Evolutionary conservation across 108 stramenopile species (phyloP).

Genomic region (Cyclotella baltica): DNA sequence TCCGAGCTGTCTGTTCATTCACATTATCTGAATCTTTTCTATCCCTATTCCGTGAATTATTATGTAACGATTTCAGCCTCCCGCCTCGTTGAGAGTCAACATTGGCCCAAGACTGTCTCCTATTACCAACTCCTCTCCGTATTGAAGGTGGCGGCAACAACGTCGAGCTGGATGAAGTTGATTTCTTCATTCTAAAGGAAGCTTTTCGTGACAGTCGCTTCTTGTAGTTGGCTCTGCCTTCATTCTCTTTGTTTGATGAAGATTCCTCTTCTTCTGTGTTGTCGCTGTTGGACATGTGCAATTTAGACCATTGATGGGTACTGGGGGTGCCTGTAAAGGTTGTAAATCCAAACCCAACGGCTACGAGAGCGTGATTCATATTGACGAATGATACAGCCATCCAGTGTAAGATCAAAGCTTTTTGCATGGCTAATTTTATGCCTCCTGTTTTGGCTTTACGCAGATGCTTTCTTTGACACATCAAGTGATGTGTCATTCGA

Average conservation of each 20-base stretch:
- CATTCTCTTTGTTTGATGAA: neutral
- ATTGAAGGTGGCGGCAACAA: constrained; percentile 39
- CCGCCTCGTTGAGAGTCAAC: neutral
- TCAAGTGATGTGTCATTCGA: no score
- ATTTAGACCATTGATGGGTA: neutral
- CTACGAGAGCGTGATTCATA: constrained; percentile 1
- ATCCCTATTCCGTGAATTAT: neutral
- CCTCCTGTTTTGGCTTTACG: neutral
- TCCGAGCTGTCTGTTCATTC: no score
- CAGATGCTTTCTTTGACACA: neutral
- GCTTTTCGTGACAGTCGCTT: constrained; percentile 7
- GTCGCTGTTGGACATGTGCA: neutral
- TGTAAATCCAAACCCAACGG: neutral
- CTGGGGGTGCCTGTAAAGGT: neutral
- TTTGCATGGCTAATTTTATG: neutral
- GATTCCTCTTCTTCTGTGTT: neutral
- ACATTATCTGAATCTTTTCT: neutral
- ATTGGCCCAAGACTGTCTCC: constrained; percentile 3
- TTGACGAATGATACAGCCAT: neutral
- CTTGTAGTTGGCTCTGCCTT: neutral
- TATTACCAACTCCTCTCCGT: constrained; percentile 9
- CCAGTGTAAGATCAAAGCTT: neutral
- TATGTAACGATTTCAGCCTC: neutral
- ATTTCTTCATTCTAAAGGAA: constrained; percentile 36
- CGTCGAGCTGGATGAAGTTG: constrained; percentile 27